Percentiles rank a stretch among this genome's conserved stretches.
Conservation (phyloP, 1,139 yeast species). For the Nadsonia commutata region DNA sequence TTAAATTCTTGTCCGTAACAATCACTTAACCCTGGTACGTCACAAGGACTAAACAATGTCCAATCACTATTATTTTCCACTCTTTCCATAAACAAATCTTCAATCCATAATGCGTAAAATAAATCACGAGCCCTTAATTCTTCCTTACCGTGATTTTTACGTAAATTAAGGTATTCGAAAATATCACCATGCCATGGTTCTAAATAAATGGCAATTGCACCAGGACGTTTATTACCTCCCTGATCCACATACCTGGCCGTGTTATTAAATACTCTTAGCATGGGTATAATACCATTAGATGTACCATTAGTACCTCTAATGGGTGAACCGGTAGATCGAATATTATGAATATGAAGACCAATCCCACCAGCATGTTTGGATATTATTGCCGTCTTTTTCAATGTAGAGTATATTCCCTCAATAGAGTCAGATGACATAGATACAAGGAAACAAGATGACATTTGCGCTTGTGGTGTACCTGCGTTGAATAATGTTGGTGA, state of each 20-base stretch:
- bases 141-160: conserved; percentile 74
- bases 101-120: conserved; percentile 73
- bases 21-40: conserved; percentile 60
- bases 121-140: conserved; percentile 71
- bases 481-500: conserved; percentile 75
- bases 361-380: conserved; percentile 78
- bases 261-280: conserved; percentile 70
- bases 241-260: conserved; percentile 82
- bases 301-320: conserved; percentile 68
- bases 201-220: conserved; percentile 65
- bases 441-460: conserved; percentile 67
- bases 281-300: conserved; percentile 67
- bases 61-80: conserved; percentile 56
- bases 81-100: conserved; percentile 69
- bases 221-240: conserved; percentile 79
- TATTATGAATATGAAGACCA: conserved; percentile 65
- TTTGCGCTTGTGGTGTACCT: conserved; percentile 59
- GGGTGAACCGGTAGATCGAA: conserved; percentile 55
- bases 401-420: conserved; percentile 66
- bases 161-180: conserved; percentile 54
- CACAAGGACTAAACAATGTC: conserved; percentile 68
- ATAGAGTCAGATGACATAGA: conserved; percentile 73
- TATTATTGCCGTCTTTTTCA: conserved; percentile 61
- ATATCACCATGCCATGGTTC: conserved; percentile 84
- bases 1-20: conserved; percentile 59